A percentile compares a stretch with the other conserved stretches of the same genome.
These are phyloP conservation scores for Hordeum vulgare DNA, from an alignment of 176 grass and related monocot genomes.

Conservation along the genomic window DNA sequence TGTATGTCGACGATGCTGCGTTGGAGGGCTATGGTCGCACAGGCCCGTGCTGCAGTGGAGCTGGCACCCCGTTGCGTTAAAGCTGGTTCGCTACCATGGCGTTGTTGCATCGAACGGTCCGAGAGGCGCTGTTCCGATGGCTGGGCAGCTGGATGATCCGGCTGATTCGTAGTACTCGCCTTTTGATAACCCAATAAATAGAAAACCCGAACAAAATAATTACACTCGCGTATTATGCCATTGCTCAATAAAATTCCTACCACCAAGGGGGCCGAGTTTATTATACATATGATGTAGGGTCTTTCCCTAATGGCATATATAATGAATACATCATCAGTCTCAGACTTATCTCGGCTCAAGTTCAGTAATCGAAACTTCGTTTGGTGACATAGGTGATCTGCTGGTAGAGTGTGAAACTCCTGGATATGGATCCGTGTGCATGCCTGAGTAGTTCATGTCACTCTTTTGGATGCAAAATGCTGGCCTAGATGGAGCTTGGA, in stretches of 20 bases:
- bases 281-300: neutral
- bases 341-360: constrained; percentile 46
- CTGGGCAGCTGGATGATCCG: too few relatives aligned
- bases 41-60: too few relatives aligned
- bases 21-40: too few relatives aligned
- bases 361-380: constrained; percentile 52
- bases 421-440: neutral
- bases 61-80: too few relatives aligned
- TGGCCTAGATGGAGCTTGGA: constrained; percentile 45
- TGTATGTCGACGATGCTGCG: too few relatives aligned
- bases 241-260: neutral
- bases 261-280: neutral
- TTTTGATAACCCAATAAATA: neutral
- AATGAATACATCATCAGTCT: neutral
- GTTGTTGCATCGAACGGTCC: too few relatives aligned
- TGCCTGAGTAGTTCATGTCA: neutral
- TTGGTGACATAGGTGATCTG: constrained; percentile 33
- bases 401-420: neutral
- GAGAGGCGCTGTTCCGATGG: too few relatives aligned
- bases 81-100: too few relatives aligned
- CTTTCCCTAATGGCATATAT: neutral
- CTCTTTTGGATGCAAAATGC: constrained; percentile 44
- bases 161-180: too few relatives aligned
- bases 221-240: neutral
- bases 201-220: neutral